These are phyloP conservation scores for Jatropha curcas DNA, from an alignment of 345 rosid genomes.

Conservation along the genomic window DNA sequence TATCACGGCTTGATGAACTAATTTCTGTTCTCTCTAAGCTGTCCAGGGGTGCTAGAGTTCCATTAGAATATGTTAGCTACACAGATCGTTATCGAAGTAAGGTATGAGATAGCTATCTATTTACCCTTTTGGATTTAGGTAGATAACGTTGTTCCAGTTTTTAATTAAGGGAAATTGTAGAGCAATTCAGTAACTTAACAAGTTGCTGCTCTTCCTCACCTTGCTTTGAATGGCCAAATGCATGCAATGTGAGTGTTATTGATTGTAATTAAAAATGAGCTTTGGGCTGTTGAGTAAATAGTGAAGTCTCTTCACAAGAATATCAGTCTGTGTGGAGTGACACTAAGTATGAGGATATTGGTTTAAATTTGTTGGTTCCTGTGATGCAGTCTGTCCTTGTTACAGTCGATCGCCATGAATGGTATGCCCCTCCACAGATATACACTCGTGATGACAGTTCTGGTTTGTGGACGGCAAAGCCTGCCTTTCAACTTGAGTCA, in stretches of 20 bases:
- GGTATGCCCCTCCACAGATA: slow-evolving; percentile 92
- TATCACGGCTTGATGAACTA: slow-evolving; percentile 64
- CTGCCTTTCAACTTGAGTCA: slow-evolving; percentile 51
- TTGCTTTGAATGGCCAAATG: not conserved
- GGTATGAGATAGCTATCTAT: slow-evolving; percentile 39
- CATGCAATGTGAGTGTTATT: not conserved
- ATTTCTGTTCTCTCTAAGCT: slow-evolving; percentile 68
- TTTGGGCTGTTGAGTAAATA: not conserved
- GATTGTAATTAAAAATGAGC: not conserved
- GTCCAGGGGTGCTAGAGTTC: slow-evolving; percentile 78
- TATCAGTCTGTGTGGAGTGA: not conserved
- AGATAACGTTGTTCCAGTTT: not conserved
- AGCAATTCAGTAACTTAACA: not conserved
- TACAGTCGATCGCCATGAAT: slow-evolving; percentile 92
- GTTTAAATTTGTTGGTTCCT: not conserved
- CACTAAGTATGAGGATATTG: not conserved
- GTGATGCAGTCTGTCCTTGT: slow-evolving; percentile 80
- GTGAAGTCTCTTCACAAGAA: not conserved
- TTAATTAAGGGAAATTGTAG: not conserved
- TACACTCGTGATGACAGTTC: slow-evolving; percentile 87
- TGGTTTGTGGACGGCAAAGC: slow-evolving; percentile 79
- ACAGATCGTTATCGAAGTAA: slow-evolving; percentile 88
- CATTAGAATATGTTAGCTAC: slow-evolving; percentile 85
- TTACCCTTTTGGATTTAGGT: not conserved
- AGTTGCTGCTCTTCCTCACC: not conserved